Evolutionary conservation across 2,329 filamentous ascomycete genomes (phyloP), one percentile per base, ranked within the genome.

Genomic region (Talaromyces sp.): DNA sequence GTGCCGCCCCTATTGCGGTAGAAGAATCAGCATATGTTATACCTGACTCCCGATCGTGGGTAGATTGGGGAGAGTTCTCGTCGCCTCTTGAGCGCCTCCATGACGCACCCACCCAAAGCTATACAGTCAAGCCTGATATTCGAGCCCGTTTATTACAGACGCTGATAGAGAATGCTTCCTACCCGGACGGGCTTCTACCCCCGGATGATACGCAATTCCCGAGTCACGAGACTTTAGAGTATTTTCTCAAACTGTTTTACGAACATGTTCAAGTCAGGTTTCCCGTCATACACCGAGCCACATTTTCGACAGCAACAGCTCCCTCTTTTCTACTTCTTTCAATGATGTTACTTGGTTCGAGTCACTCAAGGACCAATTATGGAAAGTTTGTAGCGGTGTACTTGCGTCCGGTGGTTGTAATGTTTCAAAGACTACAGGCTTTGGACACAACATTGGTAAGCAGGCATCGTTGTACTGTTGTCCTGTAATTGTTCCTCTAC

Each of bases 281-380:
- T 33, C 63, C 63, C 7, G 35, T 61, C 8, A 62, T 64, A 23
- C 63, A 64, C 18, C 52, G 14, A 42, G 42, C 63, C 12, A 62
- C 63, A n/a, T 64, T 64, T 52, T 31, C 35, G 14, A 59, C 33
- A 33, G 14, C 52, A 12, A 46, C 18, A 11, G 33, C 63, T 12
- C 54, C 63, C 14, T 59, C 63, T 7, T 64, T 58, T 21, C 60
- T 64, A n/a, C 33, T 64, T 9, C 33, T 64, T n/a, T 48, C 60
- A n/a, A 64, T 64, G 60, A 62, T 64, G 59, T 21, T 64, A 31
- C 39, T 64, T 28, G 63, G 63, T 6, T 64, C 63, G 12, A 64
- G 59, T 16, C 52, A 64, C 42, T 64, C 59, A 21, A 31, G 21
- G n/a, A 44, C 39, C 7, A 59, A 62, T 35, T 52, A 42, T 23